Conservation (phyloP, 306 rosid genomes). For the Medicago lupulina region DNA sequence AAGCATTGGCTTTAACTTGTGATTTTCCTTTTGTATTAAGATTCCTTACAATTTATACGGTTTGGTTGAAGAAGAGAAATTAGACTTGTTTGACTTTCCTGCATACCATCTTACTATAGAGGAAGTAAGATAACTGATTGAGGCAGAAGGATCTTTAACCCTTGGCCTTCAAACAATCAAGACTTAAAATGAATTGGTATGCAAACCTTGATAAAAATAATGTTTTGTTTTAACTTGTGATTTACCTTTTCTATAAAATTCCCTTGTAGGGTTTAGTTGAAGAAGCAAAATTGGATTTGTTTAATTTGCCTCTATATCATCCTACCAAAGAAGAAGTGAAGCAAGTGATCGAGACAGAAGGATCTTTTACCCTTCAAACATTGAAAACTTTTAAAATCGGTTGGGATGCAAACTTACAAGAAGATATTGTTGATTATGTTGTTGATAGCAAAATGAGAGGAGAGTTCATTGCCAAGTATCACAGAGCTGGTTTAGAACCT, state of each 20-base stretch:
- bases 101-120: conserved; percentile 36
- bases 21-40: neutral
- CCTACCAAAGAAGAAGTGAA: conserved; percentile 48
- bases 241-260: too few species aligned
- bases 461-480: conserved; percentile 35
- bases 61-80: conserved; percentile 46
- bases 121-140: conserved; percentile 50
- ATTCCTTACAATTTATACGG: conserved; percentile 5
- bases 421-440: neutral
- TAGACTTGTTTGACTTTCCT: conserved; percentile 52
- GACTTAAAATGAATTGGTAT: conserved; percentile 42
- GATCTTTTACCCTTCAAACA: conserved; percentile 15
- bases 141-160: conserved; percentile 7
- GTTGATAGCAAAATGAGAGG: conserved; percentile 33
- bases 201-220: neutral
- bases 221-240: neutral
- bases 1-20: too few species aligned
- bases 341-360: conserved; percentile 34
- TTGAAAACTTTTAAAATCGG: conserved; percentile 29
- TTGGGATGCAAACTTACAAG: conserved; percentile 44
- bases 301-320: conserved; percentile 47
- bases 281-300: conserved; percentile 44
- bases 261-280: conserved; percentile 44
- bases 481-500: conserved; percentile 53
- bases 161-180: neutral